Percentiles rank a stretch among this genome's conserved stretches.
These are phyloP conservation scores for Erodium chrysanthum DNA, from an alignment of 441 rosid species.

Conservation along the genomic window DNA sequence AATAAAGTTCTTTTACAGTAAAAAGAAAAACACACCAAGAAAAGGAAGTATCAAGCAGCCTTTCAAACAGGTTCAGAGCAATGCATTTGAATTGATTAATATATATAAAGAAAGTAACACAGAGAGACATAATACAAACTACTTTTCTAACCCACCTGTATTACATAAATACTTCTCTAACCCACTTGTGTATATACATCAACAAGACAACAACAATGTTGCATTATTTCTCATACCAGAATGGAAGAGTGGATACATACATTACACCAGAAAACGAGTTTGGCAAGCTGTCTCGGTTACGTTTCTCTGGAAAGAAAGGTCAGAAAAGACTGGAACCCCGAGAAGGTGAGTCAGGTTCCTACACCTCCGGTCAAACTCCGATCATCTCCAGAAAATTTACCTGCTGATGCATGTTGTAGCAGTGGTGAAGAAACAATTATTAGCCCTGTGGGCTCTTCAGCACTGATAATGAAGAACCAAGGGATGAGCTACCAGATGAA, in stretches of 20 bases:
- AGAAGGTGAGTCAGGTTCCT: slow-evolving; percentile 21
- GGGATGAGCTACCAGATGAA: too few species aligned
- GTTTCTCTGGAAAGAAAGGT: slow-evolving; percentile 71
- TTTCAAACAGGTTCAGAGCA: too few species aligned
- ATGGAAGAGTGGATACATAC: slow-evolving; percentile 28
- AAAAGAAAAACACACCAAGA: too few species aligned
- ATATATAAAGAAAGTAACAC: background rate
- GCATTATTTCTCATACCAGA: slow-evolving; percentile 3
- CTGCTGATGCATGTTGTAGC: too few species aligned
- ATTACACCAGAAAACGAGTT: slow-evolving; percentile 30
- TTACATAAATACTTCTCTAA: too few species aligned
- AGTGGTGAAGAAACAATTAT: too few species aligned
- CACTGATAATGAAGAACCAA: too few species aligned
- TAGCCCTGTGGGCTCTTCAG: too few species aligned
- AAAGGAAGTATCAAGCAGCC: too few species aligned
- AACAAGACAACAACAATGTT: background rate
- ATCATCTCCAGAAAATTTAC: too few species aligned
- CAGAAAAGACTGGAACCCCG: slow-evolving; percentile 65
- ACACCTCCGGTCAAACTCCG: slow-evolving; percentile 27
- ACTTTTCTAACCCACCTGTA: background rate
- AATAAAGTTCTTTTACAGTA: too few species aligned
- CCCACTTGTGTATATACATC: background rate
- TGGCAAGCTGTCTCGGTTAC: slow-evolving; percentile 68
- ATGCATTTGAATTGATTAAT: too few species aligned
- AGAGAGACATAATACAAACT: background rate